Evolutionary conservation across 768 basidiomycete species (phyloP), one percentile per base, ranked within the genome.

Genomic region (Termitomyces titanicus): DNA sequence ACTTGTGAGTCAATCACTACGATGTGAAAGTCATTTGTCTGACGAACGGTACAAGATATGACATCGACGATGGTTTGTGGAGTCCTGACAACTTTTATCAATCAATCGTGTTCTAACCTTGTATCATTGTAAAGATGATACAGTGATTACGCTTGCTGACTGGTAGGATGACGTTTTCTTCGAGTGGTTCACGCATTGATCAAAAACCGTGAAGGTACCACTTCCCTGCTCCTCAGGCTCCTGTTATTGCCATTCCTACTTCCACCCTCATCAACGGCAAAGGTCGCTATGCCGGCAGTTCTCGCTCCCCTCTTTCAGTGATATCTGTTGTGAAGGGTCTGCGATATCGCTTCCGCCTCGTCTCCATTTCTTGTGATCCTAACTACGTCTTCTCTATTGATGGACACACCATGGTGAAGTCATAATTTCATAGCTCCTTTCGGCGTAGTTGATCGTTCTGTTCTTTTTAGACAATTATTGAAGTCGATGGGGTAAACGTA

Each of bases 281-380:
- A 33, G 76, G 76, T 18, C 73, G 77, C 45, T 64, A 62, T 43
- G 49, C 42, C 25, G 56, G 57, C 7, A 74, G 76, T 12, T 69
- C 73, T 18, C 11, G 46, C 5, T 51, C 55, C 1, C 62, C 68
- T 0, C 63, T 78, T n/a, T 45, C 77, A 0, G 64, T 75, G 3
- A 60, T 77, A 51, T 62, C 63, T 42, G 72, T 79, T 20, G 27
- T 56, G 6, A 52, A 39, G 0, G 70, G 69, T 7, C 53, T 51
- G 37, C 63, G 75, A 20, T 79, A 79, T 55, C 74, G 79, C 25
- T 74, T 79, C 64, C 76, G 77, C 6, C 27, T 79, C 9, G 42
- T 80, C 50, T 61, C 61, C 31, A 69, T 66, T 20, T 69, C 74
- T 31, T 79, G 79, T 58, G 71, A 69, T 18, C 66, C 71, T 17